phyloP scores from a whole-genome alignment of 345 rosid species.

The Linum usitatissimum region DNA sequence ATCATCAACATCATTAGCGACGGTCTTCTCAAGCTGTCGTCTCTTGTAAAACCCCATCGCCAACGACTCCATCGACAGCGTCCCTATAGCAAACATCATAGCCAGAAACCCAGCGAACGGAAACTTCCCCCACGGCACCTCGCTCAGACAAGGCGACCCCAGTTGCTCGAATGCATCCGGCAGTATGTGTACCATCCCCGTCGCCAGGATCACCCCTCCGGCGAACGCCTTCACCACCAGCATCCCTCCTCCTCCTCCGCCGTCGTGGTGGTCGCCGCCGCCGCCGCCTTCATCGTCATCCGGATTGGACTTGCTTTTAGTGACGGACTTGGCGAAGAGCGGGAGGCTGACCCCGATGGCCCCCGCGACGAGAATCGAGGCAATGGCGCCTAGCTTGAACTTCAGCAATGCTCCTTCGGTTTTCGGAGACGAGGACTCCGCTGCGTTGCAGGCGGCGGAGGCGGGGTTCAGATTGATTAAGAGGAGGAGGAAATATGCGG shows the following conservation, averaged over 20 bases:
- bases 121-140: slow-evolving; percentile 26
- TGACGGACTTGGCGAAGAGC: slow-evolving; percentile 4
- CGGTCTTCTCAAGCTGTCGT: neutral
- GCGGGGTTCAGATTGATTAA: neutral
- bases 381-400: slow-evolving; percentile 10
- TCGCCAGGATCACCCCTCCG: slow-evolving; percentile 40
- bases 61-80: slow-evolving; percentile 33
- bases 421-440: neutral
- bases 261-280: neutral
- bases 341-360: slow-evolving; percentile 15
- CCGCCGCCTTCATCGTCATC: neutral
- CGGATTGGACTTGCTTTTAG: neutral
- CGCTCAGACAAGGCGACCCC: slow-evolving; percentile 27
- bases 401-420: neutral
- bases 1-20: neutral
- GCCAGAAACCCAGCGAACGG: slow-evolving; percentile 39
- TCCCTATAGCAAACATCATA: slow-evolving; percentile 34
- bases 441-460: neutral
- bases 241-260: neutral
- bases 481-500: neutral
- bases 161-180: slow-evolving; percentile 38
- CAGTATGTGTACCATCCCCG: slow-evolving; percentile 34
- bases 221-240: slow-evolving; percentile 37
- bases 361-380: slow-evolving; percentile 14
- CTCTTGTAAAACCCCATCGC: slow-evolving; percentile 21